Evolutionary conservation across 345 rosid species (phyloP), one percentile per base, ranked within the genome.

Genomic region (Streptanthus diversifolius): DNA sequence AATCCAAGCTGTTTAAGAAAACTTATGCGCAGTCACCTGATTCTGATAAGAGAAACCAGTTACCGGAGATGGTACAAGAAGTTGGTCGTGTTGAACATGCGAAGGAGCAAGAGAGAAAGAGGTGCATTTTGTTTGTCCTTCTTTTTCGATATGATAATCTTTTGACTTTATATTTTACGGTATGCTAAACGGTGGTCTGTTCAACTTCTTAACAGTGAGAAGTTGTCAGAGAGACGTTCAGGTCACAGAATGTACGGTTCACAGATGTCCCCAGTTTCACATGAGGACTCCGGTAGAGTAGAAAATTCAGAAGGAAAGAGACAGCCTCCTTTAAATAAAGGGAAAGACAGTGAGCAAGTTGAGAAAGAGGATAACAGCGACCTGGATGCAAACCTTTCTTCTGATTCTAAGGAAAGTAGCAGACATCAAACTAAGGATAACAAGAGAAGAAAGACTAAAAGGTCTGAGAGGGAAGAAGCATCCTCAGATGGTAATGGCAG

Each of bases 381-480:
- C 60, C 76, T 76, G 80, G 73, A 76, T 71, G 83, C 79, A 70
- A 66, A 65, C 24, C 47, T 68, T 56, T 85, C 82, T 71, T 80
- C 87, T 49, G 89, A 75, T 65, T 88, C 89, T 18, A 85, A 83
- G 72, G 89, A 79, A 75, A 81, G 68, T 65, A 85, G 70, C 64
- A 80, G 77, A 75, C 80, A 17, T 73, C 76, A 59, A 59, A 35
- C 71, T n/a, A 83, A 80, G 63, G 76, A 48, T 22, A 87, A 80
- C 77, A 87, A 82, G 79, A 88, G 75, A 69, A 82, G 83, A 76
- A 90, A 82, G 80, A 86, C 80, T 78, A 92, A 82, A 80, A 81
- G 87, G 71, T 82, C 83, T 11, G 81, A 73, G 27, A 83, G 80
- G 78, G 83, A 60, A 67, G 88, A 81, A 68, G 73, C 45, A 63